phyloP scores from a whole-genome alignment of 2,329 filamentous ascomycete genomes.

The Fusarium sp. region DNA sequence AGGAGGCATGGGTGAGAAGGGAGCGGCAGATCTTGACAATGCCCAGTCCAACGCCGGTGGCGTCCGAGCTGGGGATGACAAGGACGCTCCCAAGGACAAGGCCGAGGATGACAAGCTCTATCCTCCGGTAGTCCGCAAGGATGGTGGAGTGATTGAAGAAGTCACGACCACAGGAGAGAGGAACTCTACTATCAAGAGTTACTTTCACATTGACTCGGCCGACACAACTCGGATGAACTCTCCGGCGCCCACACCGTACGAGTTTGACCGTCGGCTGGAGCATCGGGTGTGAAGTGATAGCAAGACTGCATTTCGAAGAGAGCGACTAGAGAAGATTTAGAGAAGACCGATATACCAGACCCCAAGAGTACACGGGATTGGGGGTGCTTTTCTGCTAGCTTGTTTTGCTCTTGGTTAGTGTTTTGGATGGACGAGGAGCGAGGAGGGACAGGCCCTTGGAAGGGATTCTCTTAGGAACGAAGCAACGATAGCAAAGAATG shows the following conservation, averaged over 20 bases:
- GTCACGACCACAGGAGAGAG: conserved; percentile 25
- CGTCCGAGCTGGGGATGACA: conserved; percentile 48
- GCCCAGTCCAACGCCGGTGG: conserved; percentile 68
- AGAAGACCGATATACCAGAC: conserved; percentile 14
- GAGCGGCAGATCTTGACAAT: conserved; percentile 66
- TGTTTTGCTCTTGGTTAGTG: conserved; percentile 1
- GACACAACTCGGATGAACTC: conserved; percentile 46
- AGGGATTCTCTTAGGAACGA: conserved; percentile 11
- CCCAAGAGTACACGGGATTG: conserved; percentile 32
- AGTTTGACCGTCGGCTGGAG: conserved; percentile 45
- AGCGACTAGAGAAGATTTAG: conserved; percentile 21
- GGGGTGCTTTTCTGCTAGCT: conserved; percentile 6
- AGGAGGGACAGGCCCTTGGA: not conserved
- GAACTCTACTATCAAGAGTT: conserved; percentile 42
- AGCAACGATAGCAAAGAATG: conserved; percentile 26
- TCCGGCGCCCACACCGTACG: conserved; percentile 47
- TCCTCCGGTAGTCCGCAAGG: conserved; percentile 42
- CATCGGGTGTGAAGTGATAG: no score
- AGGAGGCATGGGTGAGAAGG: conserved; percentile 68
- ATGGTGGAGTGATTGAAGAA: conserved; percentile 41
- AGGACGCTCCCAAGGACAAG: conserved; percentile 15
- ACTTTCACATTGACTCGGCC: conserved; percentile 46
- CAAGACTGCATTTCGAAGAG: conserved; percentile 20
- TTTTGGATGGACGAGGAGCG: conserved; percentile 1
- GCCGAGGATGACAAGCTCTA: conserved; percentile 28